Evolutionary conservation across 441 rosid species (phyloP).

Genomic region (Mallotus japonicus): DNA sequence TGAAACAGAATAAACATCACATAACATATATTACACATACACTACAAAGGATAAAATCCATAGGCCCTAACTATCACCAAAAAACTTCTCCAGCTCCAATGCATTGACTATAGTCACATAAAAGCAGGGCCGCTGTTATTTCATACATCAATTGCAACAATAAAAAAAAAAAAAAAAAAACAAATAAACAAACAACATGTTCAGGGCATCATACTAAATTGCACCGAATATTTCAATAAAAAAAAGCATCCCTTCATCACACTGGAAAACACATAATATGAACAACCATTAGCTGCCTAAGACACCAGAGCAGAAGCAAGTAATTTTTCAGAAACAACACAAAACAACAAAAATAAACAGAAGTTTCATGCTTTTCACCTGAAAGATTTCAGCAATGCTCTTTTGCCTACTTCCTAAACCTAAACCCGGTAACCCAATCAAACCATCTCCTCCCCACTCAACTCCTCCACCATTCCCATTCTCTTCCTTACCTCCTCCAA

Average conservation of each 20-base stretch:
- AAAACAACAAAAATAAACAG: constrained; percentile 5
- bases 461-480: constrained; percentile 36
- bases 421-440: constrained; percentile 62
- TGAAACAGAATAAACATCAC: not conserved
- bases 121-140: not conserved
- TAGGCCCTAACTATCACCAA: not conserved
- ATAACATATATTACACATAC: not conserved
- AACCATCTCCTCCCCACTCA: constrained; percentile 73
- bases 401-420: constrained; percentile 60
- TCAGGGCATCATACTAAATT: not conserved
- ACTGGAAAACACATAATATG: constrained; percentile 3
- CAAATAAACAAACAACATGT: constrained; percentile 2
- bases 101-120: not conserved
- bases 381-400: constrained; percentile 65
- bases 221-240: constrained; percentile 3
- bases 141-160: not conserved
- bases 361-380: constrained; percentile 44
- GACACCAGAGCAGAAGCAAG: constrained; percentile 7
- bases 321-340: not conserved
- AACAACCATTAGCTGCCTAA: not conserved
- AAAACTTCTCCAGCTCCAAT: not conserved
- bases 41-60: not conserved
- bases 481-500: constrained; percentile 46
- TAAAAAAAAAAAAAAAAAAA: not conserved
- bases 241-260: constrained; percentile 1